A percentile compares a stretch with the other conserved stretches of the same genome.
Conservation (phyloP, 306 rosid species). For the Cucumis hystrix region DNA sequence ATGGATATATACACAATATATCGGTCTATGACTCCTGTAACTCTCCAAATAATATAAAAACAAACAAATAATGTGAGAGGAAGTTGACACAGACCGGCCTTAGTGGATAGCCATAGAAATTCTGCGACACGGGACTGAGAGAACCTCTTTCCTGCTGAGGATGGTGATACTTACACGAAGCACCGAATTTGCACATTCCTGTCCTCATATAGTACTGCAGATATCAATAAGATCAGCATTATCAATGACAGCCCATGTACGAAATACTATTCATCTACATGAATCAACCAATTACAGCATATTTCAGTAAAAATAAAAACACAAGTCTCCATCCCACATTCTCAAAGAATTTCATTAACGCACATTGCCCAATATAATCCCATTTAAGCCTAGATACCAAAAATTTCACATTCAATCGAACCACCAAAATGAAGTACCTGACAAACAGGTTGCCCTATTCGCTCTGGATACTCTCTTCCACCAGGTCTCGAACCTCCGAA, state of each 20-base stretch:
- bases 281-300: neutral
- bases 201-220: constrained; percentile 12
- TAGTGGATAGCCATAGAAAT: constrained; percentile 29
- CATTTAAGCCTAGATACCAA: constrained; percentile 6
- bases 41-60: neutral
- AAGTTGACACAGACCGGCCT: constrained; percentile 23
- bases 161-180: constrained; percentile 17
- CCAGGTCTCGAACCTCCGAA: constrained; percentile 66
- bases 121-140: neutral
- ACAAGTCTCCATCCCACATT: neutral
- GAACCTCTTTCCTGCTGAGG: constrained; percentile 11
- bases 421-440: constrained; percentile 53
- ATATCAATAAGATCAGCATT: constrained; percentile 2
- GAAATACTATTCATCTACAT: neutral
- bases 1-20: neutral
- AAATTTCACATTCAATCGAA: constrained; percentile 10
- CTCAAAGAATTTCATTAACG: neutral
- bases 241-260: neutral
- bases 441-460: constrained; percentile 86
- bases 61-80: neutral
- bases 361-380: constrained; percentile 14
- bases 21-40: neutral
- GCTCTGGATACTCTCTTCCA: constrained; percentile 68
- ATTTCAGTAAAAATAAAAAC: neutral
- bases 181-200: constrained; percentile 14